Base-by-base conservation (phyloP, 805 yeast species). In the Grigorovia yakushimaensis region DNA sequence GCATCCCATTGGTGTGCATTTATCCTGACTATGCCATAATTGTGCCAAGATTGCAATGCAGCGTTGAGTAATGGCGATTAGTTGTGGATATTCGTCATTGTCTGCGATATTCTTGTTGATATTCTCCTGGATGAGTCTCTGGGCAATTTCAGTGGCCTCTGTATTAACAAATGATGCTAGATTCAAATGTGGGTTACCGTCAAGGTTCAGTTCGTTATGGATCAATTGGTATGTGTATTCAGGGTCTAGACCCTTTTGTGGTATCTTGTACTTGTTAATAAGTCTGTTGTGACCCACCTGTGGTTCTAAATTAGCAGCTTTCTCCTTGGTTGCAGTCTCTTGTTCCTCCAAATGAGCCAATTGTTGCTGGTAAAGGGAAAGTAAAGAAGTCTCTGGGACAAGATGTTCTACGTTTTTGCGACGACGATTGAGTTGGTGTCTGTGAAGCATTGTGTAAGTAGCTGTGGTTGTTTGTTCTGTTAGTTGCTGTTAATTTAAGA, bases 101-200 rank as follows among this genome's bases (percentile, higher is more conserved):
- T 88, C 97, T 8, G 96, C 96, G 58, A 88, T 71, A 65, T 88
- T 88, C 72, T 89, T 88, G 55, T 85, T 81, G 50, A 88, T 57
- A 64, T 88, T 88, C 63, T 85, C 89, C 22, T 62, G 42, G 47
- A 82, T 74, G 54, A 88, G 73, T 52, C 71, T 70, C 18, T 67
- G 65, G 3, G 82, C 78, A 18, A 65, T 64, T n/a, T 71, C 76
- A 47, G 78, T 78, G 20, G 82, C 60, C 53, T 71, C 74, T 7
- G 95, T 88, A 67, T 85, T 86, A 53, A 88, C 97, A 62, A 88
- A 88, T 27, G 91, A 82, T 3, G 97, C 97, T 63, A 88, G 67
- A 63, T 89, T 88, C 62, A 88, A 72, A 19, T 80, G 78, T 21
- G 96, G 93, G 55, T 74, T 79, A 17, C 96, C 96, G 61, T 88